Conservation (phyloP, 495 filamentous ascomycete genomes). For the Penicillium goetzii region DNA sequence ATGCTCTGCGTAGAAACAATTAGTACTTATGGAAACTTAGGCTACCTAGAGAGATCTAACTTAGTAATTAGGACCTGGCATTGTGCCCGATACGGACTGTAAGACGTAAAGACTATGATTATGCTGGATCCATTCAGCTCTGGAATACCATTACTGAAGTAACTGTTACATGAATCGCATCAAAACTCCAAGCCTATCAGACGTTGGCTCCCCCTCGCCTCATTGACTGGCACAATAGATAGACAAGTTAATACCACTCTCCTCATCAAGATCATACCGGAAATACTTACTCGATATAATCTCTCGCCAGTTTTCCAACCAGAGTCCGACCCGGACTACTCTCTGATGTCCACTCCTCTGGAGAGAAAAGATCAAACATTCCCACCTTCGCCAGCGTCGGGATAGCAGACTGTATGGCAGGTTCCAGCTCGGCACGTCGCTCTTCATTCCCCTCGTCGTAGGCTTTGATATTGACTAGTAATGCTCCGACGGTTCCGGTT, state of each 20-base stretch:
- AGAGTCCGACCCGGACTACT: neutral
- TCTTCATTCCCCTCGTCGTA: neutral
- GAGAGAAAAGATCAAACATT: neutral
- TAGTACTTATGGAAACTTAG: neutral
- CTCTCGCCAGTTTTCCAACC: neutral
- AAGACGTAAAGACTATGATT: too few relatives aligned
- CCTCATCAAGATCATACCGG: neutral
- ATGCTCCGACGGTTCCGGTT: neutral
- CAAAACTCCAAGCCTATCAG: neutral
- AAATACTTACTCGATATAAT: neutral
- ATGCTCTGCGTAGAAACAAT: neutral
- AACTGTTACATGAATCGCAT: too few relatives aligned
- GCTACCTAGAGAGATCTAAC: too few relatives aligned
- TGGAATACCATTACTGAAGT: neutral
- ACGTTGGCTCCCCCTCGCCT: neutral
- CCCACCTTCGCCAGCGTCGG: neutral
- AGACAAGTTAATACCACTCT: neutral
- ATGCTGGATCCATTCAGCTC: too few relatives aligned
- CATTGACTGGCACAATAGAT: neutral
- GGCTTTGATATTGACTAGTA: neutral
- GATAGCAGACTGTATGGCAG: neutral
- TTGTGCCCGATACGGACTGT: neutral
- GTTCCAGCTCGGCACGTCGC: neutral
- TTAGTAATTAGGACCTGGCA: neutral
- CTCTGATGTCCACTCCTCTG: neutral